Percentiles rank a stretch among this genome's conserved stretches.
These are phyloP conservation scores for Thalia dealbata DNA, from an alignment of 176 grass and related monocot genomes.

Conservation along the genomic window DNA sequence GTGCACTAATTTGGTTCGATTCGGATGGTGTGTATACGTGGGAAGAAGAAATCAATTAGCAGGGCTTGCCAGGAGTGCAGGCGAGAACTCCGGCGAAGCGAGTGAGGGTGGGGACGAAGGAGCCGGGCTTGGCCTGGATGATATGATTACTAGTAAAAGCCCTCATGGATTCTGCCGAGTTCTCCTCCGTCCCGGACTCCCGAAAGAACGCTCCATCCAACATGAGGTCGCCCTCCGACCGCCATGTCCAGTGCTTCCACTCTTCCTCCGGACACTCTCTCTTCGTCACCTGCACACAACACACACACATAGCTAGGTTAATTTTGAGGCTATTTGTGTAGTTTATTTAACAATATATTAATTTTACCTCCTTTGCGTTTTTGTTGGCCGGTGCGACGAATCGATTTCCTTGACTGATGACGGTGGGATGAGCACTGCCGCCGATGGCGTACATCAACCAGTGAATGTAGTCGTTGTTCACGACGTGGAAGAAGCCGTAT, in stretches of 20 bases:
- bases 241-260: constrained; percentile 85
- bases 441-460: too few species aligned
- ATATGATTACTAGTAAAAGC: constrained; percentile 37
- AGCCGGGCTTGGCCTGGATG: constrained; percentile 46
- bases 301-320: too few species aligned
- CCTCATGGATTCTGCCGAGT: not conserved
- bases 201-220: constrained; percentile 52
- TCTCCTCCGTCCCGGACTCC: constrained; percentile 28
- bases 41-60: too few species aligned
- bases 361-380: constrained; percentile 51
- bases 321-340: too few species aligned
- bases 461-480: constrained; percentile 95
- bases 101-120: constrained; percentile 56
- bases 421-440: constrained; percentile 66
- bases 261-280: constrained; percentile 28
- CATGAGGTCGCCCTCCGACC: constrained; percentile 58
- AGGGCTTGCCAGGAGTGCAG: constrained; percentile 37
- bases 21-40: too few species aligned
- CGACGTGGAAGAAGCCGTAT: constrained; percentile 86
- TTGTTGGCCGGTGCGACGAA: constrained; percentile 64
- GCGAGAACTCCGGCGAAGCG: constrained; percentile 46
- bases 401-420: constrained; percentile 81
- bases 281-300: constrained; percentile 38
- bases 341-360: too few species aligned
- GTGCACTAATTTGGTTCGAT: too few species aligned